These are phyloP conservation scores for Hevea brasiliensis DNA, from an alignment of 345 rosid species.

Conservation along the genomic window DNA sequence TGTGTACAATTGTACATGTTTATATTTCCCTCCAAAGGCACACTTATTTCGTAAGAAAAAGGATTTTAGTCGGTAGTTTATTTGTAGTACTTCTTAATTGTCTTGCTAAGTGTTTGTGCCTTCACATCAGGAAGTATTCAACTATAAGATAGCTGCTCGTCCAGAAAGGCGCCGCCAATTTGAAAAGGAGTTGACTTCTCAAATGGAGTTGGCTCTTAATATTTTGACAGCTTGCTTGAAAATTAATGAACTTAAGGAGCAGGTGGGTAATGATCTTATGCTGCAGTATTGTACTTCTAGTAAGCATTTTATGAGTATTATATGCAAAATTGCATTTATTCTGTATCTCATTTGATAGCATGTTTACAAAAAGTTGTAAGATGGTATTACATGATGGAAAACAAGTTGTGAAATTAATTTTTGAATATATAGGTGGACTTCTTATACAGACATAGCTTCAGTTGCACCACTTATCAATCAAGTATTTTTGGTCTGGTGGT, in stretches of 20 bases:
- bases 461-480: background rate
- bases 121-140: constrained; percentile 73
- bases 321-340: background rate
- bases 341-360: background rate
- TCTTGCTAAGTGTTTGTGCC: constrained; percentile 14
- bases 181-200: constrained; percentile 83
- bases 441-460: background rate
- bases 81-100: background rate
- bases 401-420: background rate
- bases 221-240: constrained; percentile 80
- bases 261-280: constrained; percentile 48
- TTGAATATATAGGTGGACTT: background rate
- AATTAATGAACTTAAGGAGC: constrained; percentile 81
- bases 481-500: background rate
- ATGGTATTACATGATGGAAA: constrained; percentile 8
- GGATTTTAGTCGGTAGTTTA: background rate
- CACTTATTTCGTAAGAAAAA: background rate
- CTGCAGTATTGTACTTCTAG: background rate
- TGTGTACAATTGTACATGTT: background rate
- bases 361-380: background rate
- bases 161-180: constrained; percentile 95
- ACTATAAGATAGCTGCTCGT: constrained; percentile 98
- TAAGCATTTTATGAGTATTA: background rate
- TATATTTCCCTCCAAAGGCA: constrained; percentile 2
- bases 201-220: constrained; percentile 78